Evolutionary conservation across 2,329 filamentous ascomycete genomes (phyloP), one percentile per base, ranked within the genome.

Genomic region (Xylaria sp.): DNA sequence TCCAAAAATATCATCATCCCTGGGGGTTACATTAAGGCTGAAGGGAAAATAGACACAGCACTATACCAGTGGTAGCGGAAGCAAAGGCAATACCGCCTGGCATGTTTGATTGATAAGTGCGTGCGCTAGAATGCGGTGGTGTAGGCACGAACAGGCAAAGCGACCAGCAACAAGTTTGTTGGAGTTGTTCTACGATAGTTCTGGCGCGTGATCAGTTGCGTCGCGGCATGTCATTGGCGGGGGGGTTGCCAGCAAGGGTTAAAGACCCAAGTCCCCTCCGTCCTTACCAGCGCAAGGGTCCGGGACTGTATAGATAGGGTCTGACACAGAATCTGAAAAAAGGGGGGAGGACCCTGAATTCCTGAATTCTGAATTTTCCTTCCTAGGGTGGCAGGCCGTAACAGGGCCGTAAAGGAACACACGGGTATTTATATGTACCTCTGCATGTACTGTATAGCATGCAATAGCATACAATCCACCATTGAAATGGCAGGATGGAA

Each of bases 21-120:
- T 42, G 56, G 51, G 56, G 60, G 64, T 69, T 64, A 67, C 64
- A 69, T 69, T 69, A 69, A 67, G 68, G 68, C 68, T 69, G 68
- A 69, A 69, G 60, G 64, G 57, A 67, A 63, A 42, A 55, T 55
- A 55, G 9, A 60, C 27, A 56, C 47, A 51, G 21, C 21, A 42
- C 54, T 48, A 30, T 42, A 39, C 42, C 51, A 58, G 62, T 39
- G 32, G 55, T 51, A 51, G 42, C 63, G 58, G 63, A 51, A 65
- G 45, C 64, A 64, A 48, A 59, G n/a, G 19, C 30, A 50, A 63
- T 66, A 53, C 54, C 48, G 57, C 67, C 54, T 45, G 11, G 65
- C 61, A 65, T 34, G 54, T 48, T 27, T 55, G 32, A 62, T 58
- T 51, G 61, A 68, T 63, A 61, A 58, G 61, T 45, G 60, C 12